Percentiles rank a stretch among this genome's conserved stretches.
Evolutionary conservation across 2,329 filamentous ascomycete species (phyloP).

Genomic region (Penicillium freii): DNA sequence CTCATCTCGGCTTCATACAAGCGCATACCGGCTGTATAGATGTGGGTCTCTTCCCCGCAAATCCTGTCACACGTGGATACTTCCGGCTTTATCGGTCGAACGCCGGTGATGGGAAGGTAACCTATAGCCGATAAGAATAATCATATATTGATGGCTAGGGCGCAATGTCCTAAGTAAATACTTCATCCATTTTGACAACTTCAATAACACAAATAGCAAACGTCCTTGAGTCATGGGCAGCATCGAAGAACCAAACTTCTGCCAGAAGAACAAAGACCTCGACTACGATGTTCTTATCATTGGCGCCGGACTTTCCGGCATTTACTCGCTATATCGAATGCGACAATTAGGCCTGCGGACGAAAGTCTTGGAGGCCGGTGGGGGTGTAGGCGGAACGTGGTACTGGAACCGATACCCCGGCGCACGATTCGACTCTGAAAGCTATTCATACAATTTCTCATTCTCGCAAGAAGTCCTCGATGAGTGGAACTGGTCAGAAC

Average conservation of each 20-base stretch:
- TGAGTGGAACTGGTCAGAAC: conserved; percentile 14
- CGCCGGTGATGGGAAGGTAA: background rate
- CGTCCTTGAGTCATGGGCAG: background rate
- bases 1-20: background rate
- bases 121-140: background rate
- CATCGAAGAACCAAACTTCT: background rate
- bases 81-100: background rate
- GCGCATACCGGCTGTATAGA: background rate
- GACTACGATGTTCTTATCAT: conserved; percentile 14
- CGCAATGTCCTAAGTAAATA: background rate
- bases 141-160: background rate
- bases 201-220: background rate
- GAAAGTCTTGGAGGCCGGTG: conserved; percentile 15
- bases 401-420: conserved; percentile 53
- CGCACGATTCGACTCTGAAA: conserved; percentile 57
- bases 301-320: conserved; percentile 20
- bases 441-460: conserved; percentile 34
- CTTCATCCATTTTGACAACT: background rate
- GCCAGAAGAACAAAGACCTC: background rate
- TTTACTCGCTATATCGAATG: conserved; percentile 10
- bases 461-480: background rate
- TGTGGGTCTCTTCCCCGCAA: background rate
- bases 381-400: conserved; percentile 33
- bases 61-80: background rate
- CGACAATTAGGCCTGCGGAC: background rate